Percentiles rank a stretch among this genome's conserved stretches.
Evolutionary conservation across 164 flowering plant genomes (phyloP).

Genomic region (Magnolia changhungtana): DNA sequence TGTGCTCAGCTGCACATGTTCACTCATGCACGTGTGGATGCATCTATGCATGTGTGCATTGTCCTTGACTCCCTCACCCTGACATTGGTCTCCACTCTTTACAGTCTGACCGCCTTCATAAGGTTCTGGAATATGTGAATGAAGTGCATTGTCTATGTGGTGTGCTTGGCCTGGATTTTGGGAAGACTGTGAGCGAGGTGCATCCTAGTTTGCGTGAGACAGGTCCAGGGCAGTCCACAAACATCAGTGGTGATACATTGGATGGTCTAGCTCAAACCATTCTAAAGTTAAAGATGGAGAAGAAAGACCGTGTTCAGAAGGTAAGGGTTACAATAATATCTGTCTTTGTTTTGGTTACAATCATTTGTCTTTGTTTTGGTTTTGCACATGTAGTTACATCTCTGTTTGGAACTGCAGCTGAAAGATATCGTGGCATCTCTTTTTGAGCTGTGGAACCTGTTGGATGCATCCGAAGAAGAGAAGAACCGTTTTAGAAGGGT

Average conservation of each 20-base stretch:
- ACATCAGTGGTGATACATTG: conserved; percentile 66
- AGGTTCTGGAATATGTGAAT: conserved; percentile 70
- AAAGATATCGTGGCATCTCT: conserved; percentile 53
- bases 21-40: too few relatives aligned
- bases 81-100: conserved; percentile 9
- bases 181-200: conserved; percentile 74
- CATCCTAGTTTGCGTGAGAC: conserved; percentile 76
- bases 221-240: conserved; percentile 53
- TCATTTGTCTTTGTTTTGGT: background rate
- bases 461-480: conserved; percentile 75
- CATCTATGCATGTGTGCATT: too few relatives aligned
- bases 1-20: too few relatives aligned
- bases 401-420: conserved; percentile 42
- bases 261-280: conserved; percentile 70
- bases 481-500: conserved; percentile 39
- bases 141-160: conserved; percentile 85
- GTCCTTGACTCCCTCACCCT: background rate
- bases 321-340: conserved; percentile 28
- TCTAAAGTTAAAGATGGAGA: conserved; percentile 56
- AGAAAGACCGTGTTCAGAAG: conserved; percentile 62
- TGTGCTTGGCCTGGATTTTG: conserved; percentile 79
- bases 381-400: background rate
- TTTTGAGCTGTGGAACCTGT: conserved; percentile 80
- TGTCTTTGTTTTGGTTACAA: background rate
- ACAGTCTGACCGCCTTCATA: conserved; percentile 84